Conservation (phyloP, 179 eudicot species). For the Heliamphora pulchella region DNA sequence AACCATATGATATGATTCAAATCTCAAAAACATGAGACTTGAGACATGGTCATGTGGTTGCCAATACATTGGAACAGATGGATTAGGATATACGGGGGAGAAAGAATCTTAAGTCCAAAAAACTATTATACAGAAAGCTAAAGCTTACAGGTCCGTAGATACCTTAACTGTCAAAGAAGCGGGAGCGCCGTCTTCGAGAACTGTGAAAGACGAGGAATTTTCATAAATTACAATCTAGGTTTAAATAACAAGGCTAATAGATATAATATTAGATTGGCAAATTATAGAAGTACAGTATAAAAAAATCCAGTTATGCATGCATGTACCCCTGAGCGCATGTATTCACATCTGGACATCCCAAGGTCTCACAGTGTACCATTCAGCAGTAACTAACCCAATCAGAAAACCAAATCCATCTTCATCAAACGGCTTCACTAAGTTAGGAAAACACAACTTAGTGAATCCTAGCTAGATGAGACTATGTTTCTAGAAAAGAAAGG, state of each 20-base stretch:
- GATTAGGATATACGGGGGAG: too few species aligned
- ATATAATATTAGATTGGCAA: background rate
- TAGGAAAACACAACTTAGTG: background rate
- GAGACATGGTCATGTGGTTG: too few species aligned
- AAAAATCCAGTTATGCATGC: background rate
- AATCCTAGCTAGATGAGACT: background rate
- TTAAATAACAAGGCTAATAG: background rate
- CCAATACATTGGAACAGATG: too few species aligned
- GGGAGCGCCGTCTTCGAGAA: slow-evolving; percentile 38
- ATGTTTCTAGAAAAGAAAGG: background rate
- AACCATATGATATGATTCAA: too few species aligned
- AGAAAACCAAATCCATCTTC: background rate
- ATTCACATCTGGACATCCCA: background rate
- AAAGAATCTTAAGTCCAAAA: background rate
- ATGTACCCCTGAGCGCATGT: background rate
- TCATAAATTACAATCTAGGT: background rate
- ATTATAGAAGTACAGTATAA: background rate
- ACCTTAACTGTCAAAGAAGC: slow-evolving; percentile 35
- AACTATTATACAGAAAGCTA: background rate
- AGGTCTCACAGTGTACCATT: background rate
- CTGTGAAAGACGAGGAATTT: slow-evolving; percentile 20
- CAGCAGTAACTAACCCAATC: background rate
- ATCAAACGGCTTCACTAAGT: background rate
- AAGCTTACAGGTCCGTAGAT: background rate
- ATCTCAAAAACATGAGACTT: too few species aligned